Base-by-base conservation (phyloP, 2,329 filamentous ascomycete genomes). In the Tolypocladium cylindrosporum region DNA sequence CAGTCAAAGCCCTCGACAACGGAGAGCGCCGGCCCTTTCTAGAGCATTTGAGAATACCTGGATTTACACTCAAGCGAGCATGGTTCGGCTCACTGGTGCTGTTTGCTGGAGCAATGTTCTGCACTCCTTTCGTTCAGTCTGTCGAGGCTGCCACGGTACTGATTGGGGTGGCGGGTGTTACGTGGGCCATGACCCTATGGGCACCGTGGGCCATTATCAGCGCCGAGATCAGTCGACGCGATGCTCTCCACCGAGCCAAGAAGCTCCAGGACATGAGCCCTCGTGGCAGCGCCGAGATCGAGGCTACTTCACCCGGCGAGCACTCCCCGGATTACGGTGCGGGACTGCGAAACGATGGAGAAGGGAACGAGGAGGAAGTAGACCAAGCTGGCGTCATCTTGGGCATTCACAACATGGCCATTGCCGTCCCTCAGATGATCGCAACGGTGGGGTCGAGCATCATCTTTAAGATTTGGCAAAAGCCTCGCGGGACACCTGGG, bases 151-250 rank as follows among this genome's bases (percentile, higher is more conserved):
- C 90, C 1, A 96, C 89, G 0, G 79, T 84, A 1, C 80, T 96
- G 40, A 87, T 96, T 58, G 90, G 86, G 1, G 75, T 94, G 31
- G 86, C 96, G 54, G 93, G 93, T 40, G 85, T 97, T 59, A 91
- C 90, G 1, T 97, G 93, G 93, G 91, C 92, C 27, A 77, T 97
- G 66, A 91, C 91, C 2, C 83, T 95, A 34, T 97, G 93, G 93
- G 93, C 92, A 0, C 93, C 93, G 0, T 97, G 93, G 76, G 92
- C 93, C 43, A 89, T 97, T 65, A 97, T 97, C 69, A 91, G 90
- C 52, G 90, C 90, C 6, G 93, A 97, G 71, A 92, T 97, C 61
- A 89, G 88, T 60, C 89, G 87, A 60, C 86, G 91, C 7, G 90
- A 96, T 68, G 85, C 87, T 45, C 62, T 74, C 21, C 69, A 77